A percentile compares a stretch with the other conserved stretches of the same genome.
Evolutionary conservation across 75 land plant genomes (phyloP).

Genomic region (Selaginella moellendorffii): DNA sequence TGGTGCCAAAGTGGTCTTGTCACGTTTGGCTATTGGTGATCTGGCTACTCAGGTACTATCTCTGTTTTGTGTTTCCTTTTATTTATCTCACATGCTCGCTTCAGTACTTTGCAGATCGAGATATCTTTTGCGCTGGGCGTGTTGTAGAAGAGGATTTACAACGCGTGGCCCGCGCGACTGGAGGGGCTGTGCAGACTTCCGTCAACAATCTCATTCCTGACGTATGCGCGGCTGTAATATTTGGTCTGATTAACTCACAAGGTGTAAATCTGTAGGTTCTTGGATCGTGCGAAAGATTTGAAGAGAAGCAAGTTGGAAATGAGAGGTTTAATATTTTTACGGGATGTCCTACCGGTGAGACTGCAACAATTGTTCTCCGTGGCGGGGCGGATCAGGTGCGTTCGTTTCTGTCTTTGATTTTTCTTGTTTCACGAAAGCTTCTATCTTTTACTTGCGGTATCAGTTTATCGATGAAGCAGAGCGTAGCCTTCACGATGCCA

Average conservation of each 20-base stretch:
- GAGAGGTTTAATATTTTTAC: conserved; percentile 93
- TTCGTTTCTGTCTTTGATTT: neutral
- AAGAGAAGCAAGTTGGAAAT: conserved; percentile 96
- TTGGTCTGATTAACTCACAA: no score
- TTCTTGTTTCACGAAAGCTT: neutral
- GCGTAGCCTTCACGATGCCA: conserved; percentile 96
- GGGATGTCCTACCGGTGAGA: conserved; percentile 91
- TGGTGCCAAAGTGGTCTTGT: conserved; percentile 88
- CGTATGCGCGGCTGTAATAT: conserved; percentile 45
- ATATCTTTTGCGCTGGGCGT: conserved; percentile 98
- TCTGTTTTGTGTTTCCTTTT: neutral
- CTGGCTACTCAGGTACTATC: conserved; percentile 90
- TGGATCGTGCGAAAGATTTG: conserved; percentile 80
- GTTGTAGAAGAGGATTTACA: conserved; percentile 91
- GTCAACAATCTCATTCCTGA: conserved; percentile 86
- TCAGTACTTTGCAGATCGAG: conserved; percentile 98
- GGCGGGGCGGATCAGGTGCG: conserved; percentile 98
- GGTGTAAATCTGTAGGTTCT: conserved; percentile 43
- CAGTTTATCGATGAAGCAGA: conserved; percentile 99
- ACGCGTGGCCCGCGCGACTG: conserved; percentile 91
- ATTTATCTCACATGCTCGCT: no score
- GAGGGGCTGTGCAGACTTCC: conserved; percentile 89
- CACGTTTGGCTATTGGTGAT: conserved; percentile 93
- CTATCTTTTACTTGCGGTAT: neutral
- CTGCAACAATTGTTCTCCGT: conserved; percentile 93